Base-by-base conservation (phyloP, 371 early-diverging fungal genomes). In the Modicella reniformis region DNA sequence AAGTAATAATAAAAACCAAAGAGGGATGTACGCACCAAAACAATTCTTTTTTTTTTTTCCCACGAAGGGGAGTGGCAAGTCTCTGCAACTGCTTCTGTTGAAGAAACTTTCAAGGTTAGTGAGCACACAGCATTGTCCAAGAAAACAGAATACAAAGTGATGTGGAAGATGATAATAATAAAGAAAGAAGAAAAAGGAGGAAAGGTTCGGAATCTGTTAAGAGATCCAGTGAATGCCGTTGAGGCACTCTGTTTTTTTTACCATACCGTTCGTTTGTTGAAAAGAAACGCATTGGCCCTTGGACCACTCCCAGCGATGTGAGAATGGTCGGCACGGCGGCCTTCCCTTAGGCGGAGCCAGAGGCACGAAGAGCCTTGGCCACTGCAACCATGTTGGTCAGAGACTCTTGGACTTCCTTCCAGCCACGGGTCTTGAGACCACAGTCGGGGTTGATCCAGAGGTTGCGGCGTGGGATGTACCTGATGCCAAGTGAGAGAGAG, bases 391-490 rank as follows among this genome's bases (percentile, higher is more conserved):
- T 82, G 90, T 98, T 97, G 71, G 74, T 75, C 68, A 98, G 82
- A 34, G 95, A 90, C 72, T 89, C 91, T 83, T 93, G 91, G 62
- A 94, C 94, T 84, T 98, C 98, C 74, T 89, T 70, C 95, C 96
- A 97, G 57, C 90, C 92, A 77, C 98, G 91, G 63, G 97, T 96
- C 91, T 98, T 98, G 61, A 97, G 87, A 70, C 98, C 98, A 84
- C 98, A 98, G 86, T 98, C 98, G 62, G 98, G 98, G 90, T 98
- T 98, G 74, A 95, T 90, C 98, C 98, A 98, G 51, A 96, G 82
- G 66, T 88, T 86, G 61, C 92, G 85, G n/a, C 85, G 81, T 52
- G 87, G 85, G 52, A 90, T 79, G 87, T 92, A 92, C 85, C 91
- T 88, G 74, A 34, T n/a, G 52, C 8, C 28, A 9, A 41, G 32